Conservation (phyloP, 1,139 yeast species). For the Lodderomyces beijingensis region DNA sequence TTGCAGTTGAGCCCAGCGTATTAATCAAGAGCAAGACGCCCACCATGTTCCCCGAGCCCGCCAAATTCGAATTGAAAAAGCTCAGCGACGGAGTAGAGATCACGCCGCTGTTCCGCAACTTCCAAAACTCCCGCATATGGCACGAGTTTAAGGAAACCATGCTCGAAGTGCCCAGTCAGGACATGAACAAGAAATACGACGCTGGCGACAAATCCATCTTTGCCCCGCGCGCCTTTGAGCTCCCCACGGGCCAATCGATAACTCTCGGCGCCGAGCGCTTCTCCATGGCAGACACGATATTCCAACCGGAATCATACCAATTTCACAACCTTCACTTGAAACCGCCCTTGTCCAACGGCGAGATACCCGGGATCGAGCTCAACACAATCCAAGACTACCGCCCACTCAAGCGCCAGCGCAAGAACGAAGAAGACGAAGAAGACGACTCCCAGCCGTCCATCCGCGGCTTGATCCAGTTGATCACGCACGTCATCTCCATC, state of each 20-base stretch:
- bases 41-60: slow-evolving; percentile 26
- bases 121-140: slow-evolving; percentile 29
- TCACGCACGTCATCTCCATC: slow-evolving; percentile 63
- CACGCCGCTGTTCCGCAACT: slow-evolving; percentile 37
- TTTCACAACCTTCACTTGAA: slow-evolving; percentile 22
- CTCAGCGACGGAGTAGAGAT: slow-evolving; percentile 19
- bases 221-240: slow-evolving; percentile 59
- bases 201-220: slow-evolving; percentile 1
- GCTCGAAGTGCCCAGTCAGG: slow-evolving; percentile 41
- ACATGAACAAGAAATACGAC: slow-evolving; percentile 25
- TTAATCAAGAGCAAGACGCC: slow-evolving; percentile 32
- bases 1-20: slow-evolving; percentile 20
- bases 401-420: slow-evolving; percentile 61
- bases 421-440: slow-evolving; percentile 17
- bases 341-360: slow-evolving; percentile 35
- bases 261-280: slow-evolving; percentile 53
- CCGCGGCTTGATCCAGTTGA: slow-evolving; percentile 64
- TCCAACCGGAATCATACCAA: slow-evolving; percentile 52
- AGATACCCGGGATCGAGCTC: slow-evolving; percentile 23
- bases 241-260: slow-evolving; percentile 62
- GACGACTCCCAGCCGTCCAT: slow-evolving; percentile 23
- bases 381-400: slow-evolving; percentile 55
- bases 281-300: slow-evolving; percentile 68
- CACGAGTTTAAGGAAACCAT: slow-evolving; percentile 68
- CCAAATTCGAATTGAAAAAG: slow-evolving; percentile 27